Evolutionary conservation across 1,284 basidiomycete species (phyloP), one percentile per base, ranked within the genome.

Genomic region (Pterulicium gracile): DNA sequence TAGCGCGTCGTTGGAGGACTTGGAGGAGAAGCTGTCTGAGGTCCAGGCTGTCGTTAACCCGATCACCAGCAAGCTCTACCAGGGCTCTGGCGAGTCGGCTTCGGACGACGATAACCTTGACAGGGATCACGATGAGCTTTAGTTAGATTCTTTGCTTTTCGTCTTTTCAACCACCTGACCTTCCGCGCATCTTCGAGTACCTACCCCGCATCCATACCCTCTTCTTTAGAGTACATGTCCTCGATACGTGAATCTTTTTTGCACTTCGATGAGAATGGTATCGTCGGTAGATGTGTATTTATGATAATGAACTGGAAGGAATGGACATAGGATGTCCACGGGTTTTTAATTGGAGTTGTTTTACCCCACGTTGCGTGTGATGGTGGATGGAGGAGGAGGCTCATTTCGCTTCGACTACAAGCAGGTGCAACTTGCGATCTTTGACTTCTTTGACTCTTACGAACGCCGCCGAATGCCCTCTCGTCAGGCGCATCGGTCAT

Each of bases 11-110:
- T 81, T 83, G 46, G 92, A 95, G 64, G 90, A 95, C 53, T 71
- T 93, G 41, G 91, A 96, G 65, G 92, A 94, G 75, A 92, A 93
- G 75, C 69, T 93, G 56, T 63, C 68, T 45, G 42, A 43, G 42
- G 20, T 81, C 51, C 78, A 81, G 63, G 61, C 68, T 44, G 65
- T 73, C 50, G 76, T 82, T 51, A 72, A 70, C 64, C 79, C 79
- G 47, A 79, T 81, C 63, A 77, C 78, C 53, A 48, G 78, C 60
- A 91, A 91, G 67, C 68, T 92, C 44, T 93, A 93, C 67, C 66
- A 69, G 42, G 67, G 69, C 23, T 70, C 63, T 39, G 61, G 54
- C 15, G 65, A 62, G 24, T 61, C 55, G 42, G 58, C 58, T 17
- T 59, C 62, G 39, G 69, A 65, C 34, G 72, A 69, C 5, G 75